Percentiles rank a stretch among this genome's conserved stretches.
phyloP scores from a whole-genome alignment of 75 land plant genomes.

The Cunninghamia lanceolata region DNA sequence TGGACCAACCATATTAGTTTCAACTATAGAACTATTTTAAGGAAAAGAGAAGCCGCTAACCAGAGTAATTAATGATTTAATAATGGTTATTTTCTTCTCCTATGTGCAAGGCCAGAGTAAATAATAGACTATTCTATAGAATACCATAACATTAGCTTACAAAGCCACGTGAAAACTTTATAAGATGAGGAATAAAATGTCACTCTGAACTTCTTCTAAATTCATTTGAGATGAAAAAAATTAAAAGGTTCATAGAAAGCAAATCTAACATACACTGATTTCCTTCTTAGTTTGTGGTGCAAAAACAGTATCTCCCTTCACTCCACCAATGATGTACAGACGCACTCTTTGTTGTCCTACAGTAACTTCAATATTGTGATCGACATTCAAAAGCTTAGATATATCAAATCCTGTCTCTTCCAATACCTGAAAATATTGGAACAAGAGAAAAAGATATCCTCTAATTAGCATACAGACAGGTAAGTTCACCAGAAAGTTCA shows the following conservation, averaged over 20 bases:
- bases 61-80: background rate
- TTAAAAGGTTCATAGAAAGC: background rate
- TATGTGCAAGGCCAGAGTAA: background rate
- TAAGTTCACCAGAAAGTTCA: background rate
- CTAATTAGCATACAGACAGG: background rate
- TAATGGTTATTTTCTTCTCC: background rate
- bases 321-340: conserved; percentile 80
- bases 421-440: conserved; percentile 52
- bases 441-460: conserved; percentile 2
- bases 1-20: background rate
- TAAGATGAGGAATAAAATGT: background rate
- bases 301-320: conserved; percentile 78
- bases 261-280: conserved; percentile 72
- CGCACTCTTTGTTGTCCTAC: conserved; percentile 93
- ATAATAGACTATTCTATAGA: background rate
- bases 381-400: conserved; percentile 61
- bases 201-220: background rate
- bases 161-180: background rate
- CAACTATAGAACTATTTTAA: background rate
- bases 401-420: conserved; percentile 99
- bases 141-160: background rate
- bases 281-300: conserved; percentile 97
- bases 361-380: conserved; percentile 77
- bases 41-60: background rate
- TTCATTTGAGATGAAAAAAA: background rate